Evolutionary conservation across 768 basidiomycete genomes (phyloP).

Genomic region (Boletus edulis): DNA sequence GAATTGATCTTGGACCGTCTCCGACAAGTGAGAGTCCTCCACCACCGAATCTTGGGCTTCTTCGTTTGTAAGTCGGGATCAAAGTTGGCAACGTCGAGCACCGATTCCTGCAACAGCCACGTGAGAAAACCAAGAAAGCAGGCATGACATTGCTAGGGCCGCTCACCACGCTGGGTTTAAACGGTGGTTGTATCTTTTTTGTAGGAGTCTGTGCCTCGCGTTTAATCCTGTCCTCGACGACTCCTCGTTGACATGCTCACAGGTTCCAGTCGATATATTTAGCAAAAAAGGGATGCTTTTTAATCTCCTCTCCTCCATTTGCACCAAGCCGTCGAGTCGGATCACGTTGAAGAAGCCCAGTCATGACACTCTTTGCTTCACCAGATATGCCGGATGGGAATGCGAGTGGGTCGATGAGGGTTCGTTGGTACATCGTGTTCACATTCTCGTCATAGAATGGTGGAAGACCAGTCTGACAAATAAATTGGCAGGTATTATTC

Average conservation of each 20-base stretch:
- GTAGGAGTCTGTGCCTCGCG: conserved; percentile 53
- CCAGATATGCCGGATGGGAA: conserved; percentile 87
- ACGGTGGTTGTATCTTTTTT: conserved; percentile 95
- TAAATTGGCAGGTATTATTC: conserved; percentile 2
- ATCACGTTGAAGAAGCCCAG: conserved; percentile 84
- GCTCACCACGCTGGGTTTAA: conserved; percentile 94
- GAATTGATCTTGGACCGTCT: conserved; percentile 98
- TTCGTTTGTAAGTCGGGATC: conserved; percentile 98
- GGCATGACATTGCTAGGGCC: background rate
- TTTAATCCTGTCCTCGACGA: conserved; percentile 1
- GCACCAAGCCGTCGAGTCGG: conserved; percentile 85
- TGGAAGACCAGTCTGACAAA: conserved; percentile 79
- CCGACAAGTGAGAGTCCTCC: conserved; percentile 85
- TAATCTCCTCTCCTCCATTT: conserved; percentile 94
- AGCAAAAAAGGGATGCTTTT: conserved; percentile 92
- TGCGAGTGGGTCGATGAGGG: conserved; percentile 86
- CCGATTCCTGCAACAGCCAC: conserved; percentile 61
- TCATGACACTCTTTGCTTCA: conserved; percentile 89
- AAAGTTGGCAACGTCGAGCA: conserved; percentile 94
- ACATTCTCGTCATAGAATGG: conserved; percentile 99
- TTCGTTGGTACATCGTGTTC: conserved; percentile 96
- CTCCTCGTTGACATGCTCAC: conserved; percentile 36
- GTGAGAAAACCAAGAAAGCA: conserved; percentile 1
- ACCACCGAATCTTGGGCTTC: conserved; percentile 95
- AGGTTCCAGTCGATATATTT: conserved; percentile 90